A percentile compares a stretch with the other conserved stretches of the same genome.
These are phyloP conservation scores for Bombardia bombarda DNA, from an alignment of 495 filamentous ascomycete species.

Conservation along the genomic window DNA sequence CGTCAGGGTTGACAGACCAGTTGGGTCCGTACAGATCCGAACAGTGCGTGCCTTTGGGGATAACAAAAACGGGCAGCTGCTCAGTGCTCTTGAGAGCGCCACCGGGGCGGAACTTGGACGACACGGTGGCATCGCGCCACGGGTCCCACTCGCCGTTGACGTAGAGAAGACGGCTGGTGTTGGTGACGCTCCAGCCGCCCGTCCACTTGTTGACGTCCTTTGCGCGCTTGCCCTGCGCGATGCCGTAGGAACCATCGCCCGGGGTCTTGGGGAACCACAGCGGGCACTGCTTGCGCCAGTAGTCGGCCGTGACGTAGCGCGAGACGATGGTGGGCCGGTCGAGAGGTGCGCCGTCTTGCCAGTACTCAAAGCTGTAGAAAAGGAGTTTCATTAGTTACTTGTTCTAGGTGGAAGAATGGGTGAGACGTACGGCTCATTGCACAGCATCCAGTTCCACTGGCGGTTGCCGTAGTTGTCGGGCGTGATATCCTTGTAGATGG, in stretches of 20 bases:
- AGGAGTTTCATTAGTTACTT: neutral
- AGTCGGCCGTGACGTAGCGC: slow-evolving; percentile 44
- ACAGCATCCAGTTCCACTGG: slow-evolving; percentile 60
- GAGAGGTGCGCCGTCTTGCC: slow-evolving; percentile 43
- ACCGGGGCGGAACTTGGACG: slow-evolving; percentile 30
- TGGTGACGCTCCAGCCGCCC: slow-evolving; percentile 46
- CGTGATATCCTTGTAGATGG: slow-evolving; percentile 47
- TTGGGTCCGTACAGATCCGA: slow-evolving; percentile 41
- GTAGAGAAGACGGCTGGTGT: slow-evolving; percentile 52
- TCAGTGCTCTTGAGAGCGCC: slow-evolving; percentile 28
- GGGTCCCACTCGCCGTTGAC: slow-evolving; percentile 47
- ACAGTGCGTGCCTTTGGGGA: slow-evolving; percentile 34
- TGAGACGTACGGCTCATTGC: slow-evolving; percentile 48
- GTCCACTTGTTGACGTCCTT: slow-evolving; percentile 51
- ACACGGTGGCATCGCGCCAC: slow-evolving; percentile 34
- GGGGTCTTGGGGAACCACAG: slow-evolving; percentile 55
- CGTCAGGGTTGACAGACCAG: slow-evolving; percentile 32
- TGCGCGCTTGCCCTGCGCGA: slow-evolving; percentile 43
- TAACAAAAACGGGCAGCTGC: slow-evolving; percentile 23
- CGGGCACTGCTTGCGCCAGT: slow-evolving; percentile 53
- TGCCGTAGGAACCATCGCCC: slow-evolving; percentile 41
- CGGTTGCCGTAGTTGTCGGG: slow-evolving; percentile 44
- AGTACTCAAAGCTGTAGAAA: slow-evolving; percentile 20
- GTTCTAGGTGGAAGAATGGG: neutral
- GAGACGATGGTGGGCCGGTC: slow-evolving; percentile 42